Percentiles rank a stretch among this genome's conserved stretches.
Conservation (phyloP, 129 eudicot species). For the Oenanthe sinensis region DNA sequence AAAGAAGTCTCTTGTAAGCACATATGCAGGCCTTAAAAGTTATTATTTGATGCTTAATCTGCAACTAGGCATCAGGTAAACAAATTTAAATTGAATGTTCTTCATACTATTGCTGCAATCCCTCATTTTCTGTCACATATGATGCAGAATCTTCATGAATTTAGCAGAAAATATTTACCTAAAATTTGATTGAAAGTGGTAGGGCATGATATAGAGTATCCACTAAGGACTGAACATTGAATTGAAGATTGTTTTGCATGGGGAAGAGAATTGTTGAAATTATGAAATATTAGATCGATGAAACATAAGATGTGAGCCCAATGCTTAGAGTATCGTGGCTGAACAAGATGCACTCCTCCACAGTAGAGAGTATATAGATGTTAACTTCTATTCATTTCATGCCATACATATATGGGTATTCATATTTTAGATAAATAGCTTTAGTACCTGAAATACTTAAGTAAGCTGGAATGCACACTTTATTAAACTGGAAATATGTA, state of each 20-base stretch:
- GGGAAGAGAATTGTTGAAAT: neutral
- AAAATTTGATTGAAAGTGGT: neutral
- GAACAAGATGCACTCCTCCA: neutral
- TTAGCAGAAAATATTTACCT: neutral
- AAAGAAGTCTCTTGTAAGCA: constrained; percentile 75
- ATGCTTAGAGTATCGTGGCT: neutral
- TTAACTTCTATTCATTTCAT: neutral
- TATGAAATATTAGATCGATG: neutral
- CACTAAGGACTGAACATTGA: neutral
- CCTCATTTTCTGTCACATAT: neutral
- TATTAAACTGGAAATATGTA: neutral
- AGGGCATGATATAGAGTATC: neutral
- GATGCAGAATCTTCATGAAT: neutral
- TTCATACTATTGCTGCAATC: neutral
- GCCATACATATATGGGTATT: neutral
- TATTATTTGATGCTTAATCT: constrained; percentile 92
- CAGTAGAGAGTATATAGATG: neutral
- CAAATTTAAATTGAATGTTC: neutral
- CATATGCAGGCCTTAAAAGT: constrained; percentile 85
- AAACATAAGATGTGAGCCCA: neutral
- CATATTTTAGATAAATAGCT: neutral
- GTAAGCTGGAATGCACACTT: neutral
- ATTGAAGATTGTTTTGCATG: neutral
- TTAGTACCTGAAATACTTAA: neutral
- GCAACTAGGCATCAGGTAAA: constrained; percentile 94